phyloP scores from a whole-genome alignment of 805 yeast species.

The Suhomyces tanzawaensis region DNA sequence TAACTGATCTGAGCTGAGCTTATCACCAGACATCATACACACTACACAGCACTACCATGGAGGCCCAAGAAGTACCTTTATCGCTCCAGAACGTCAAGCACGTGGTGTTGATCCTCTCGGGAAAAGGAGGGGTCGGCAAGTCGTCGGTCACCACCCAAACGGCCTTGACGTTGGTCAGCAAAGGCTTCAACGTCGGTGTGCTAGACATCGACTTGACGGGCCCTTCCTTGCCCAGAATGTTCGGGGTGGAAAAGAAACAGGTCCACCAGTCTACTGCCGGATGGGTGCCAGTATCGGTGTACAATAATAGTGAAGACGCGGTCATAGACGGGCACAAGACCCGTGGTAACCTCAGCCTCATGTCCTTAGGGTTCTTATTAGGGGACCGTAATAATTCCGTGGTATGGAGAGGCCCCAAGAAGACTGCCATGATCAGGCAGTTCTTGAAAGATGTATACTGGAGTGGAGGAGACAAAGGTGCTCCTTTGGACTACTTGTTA shows the following conservation, averaged over 20 bases:
- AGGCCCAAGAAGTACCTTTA: slow-evolving; percentile 4
- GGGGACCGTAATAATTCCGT: slow-evolving; percentile 85
- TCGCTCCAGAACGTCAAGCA: slow-evolving; percentile 60
- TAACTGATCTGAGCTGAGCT: no score
- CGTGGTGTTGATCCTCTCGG: slow-evolving; percentile 79
- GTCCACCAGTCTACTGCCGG: slow-evolving; percentile 80
- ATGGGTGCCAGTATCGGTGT: slow-evolving; percentile 82
- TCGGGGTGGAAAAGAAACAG: slow-evolving; percentile 78
- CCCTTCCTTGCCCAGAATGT: slow-evolving; percentile 94
- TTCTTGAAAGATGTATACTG: slow-evolving; percentile 87
- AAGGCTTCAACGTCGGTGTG: slow-evolving; percentile 86
- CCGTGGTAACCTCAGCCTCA: slow-evolving; percentile 53
- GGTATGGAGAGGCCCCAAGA: slow-evolving; percentile 98
- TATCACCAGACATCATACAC: no score
- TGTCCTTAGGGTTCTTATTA: slow-evolving; percentile 86
- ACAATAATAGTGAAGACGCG: slow-evolving; percentile 9
- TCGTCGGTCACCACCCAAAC: slow-evolving; percentile 93
- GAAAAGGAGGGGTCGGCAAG: slow-evolving; percentile 97
- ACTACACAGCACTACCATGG: no score
- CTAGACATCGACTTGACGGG: slow-evolving; percentile 95
- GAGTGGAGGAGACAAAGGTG: slow-evolving; percentile 52
- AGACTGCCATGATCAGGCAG: slow-evolving; percentile 96
- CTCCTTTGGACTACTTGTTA: slow-evolving; percentile 63
- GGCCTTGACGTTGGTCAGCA: slow-evolving; percentile 71
- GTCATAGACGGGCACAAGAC: slow-evolving; percentile 11